A percentile compares a stretch with the other conserved stretches of the same genome.
Evolutionary conservation across 148 eudicot species (phyloP).

Genomic region (Rhododendron henanense): DNA sequence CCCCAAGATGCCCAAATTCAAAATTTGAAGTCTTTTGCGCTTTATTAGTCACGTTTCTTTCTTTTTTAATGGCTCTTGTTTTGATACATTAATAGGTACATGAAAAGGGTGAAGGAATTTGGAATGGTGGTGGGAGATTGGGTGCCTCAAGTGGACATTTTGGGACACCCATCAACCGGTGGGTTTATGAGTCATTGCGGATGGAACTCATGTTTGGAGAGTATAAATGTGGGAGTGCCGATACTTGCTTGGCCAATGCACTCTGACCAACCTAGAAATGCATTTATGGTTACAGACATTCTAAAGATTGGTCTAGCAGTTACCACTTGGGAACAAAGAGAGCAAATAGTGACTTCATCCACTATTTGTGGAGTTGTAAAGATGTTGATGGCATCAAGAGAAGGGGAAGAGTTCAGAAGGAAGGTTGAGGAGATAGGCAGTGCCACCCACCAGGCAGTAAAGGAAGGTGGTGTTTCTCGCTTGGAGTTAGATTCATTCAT

Average conservation of each 20-base stretch:
- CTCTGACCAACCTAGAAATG: conserved; percentile 1
- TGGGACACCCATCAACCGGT: not conserved
- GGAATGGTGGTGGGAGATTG: conserved; percentile 5
- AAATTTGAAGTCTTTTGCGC: no score
- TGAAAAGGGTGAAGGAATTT: not conserved
- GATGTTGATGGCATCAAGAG: conserved; percentile 9
- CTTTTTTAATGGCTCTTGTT: no score
- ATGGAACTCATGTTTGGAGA: not conserved
- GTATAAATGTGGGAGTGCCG: not conserved
- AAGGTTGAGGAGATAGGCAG: conserved; percentile 7
- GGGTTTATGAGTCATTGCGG: conserved; percentile 7
- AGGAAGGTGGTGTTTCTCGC: conserved; percentile 11
- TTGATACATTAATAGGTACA: no score
- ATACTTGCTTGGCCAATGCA: not conserved
- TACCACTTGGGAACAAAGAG: not conserved
- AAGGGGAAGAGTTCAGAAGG: conserved; percentile 14
- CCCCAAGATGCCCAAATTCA: no score
- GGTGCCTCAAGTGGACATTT: not conserved
- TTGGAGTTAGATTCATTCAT: conserved; percentile 12
- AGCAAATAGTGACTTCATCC: not conserved
- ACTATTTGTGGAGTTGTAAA: not conserved
- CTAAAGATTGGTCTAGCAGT: not conserved
- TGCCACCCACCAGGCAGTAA: not conserved
- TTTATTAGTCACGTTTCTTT: no score
- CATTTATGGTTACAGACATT: not conserved